Conservation (phyloP, 2,329 filamentous ascomycete species). For the Curvularia sp. region DNA sequence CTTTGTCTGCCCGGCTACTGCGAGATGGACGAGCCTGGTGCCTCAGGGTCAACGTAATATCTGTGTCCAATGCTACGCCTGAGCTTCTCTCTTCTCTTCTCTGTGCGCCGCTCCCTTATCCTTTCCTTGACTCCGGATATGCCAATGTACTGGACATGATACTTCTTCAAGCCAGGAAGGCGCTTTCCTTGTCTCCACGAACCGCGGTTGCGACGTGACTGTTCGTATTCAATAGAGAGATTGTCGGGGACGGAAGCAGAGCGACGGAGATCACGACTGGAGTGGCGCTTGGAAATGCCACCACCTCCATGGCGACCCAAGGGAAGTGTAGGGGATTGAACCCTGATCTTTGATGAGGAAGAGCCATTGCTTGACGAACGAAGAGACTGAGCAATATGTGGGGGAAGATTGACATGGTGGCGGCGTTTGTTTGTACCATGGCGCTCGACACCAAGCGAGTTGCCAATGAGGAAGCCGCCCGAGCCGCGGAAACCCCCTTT, state of each 20-base stretch:
- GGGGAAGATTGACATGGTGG: conserved; percentile 37
- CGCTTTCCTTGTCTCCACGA: conserved; percentile 42
- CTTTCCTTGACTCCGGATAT: conserved; percentile 58
- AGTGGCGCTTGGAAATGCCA: conserved; percentile 36
- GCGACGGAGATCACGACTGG: conserved; percentile 16
- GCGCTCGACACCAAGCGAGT: conserved; percentile 63
- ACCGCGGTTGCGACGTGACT: conserved; percentile 12
- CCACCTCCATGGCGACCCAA: conserved; percentile 24
- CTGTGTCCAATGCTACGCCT: conserved; percentile 61
- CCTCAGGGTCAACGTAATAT: conserved; percentile 45
- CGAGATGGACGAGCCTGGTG: conserved; percentile 1
- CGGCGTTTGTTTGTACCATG: conserved; percentile 45
- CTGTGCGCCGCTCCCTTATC: conserved; percentile 56
- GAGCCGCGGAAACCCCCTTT: conserved; percentile 51
- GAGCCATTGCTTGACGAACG: conserved; percentile 18
- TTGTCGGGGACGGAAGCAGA: conserved; percentile 29
- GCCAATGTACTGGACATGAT: conserved; percentile 60
- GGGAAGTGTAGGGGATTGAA: conserved; percentile 36
- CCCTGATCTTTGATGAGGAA: conserved; percentile 33
- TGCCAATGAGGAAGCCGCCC: conserved; percentile 60
- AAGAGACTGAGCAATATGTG: conserved; percentile 24
- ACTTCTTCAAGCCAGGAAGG: conserved; percentile 53
- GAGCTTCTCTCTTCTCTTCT: conserved; percentile 61
- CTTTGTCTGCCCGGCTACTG: neutral
- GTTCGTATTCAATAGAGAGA: conserved; percentile 21